Base-by-base conservation (phyloP, 2,329 filamentous ascomycete species). In the Hymenoscyphus albidus region DNA sequence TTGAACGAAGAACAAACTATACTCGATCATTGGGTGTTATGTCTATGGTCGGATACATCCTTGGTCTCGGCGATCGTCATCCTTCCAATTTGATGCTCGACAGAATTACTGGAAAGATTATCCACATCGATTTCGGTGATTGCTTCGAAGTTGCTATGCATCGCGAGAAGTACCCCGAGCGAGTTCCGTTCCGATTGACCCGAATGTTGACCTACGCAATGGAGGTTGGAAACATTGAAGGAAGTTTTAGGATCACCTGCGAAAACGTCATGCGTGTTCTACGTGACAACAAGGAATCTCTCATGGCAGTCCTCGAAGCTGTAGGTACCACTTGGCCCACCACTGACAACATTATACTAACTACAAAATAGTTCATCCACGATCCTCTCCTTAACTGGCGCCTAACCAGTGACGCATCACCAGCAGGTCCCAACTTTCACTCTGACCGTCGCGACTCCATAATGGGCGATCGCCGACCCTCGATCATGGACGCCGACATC, bases 1-100 rank as follows among this genome's bases (percentile, higher is more conserved):
- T 99, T 40, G 95, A 98, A 77, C 86, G 95, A 55, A 90, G 95
- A 62, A 99, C 96, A n/a, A 99, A 97, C 76, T 99, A 99, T 79
- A 99, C 95, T 18, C 90, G 95, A 64, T 98, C 94, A 1, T 83
- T 99, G 1, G 95, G 92, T 71, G 95, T 99, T 73, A 99, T 99
- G 95, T 97, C 93, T n/a, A 99, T 99, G 93, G 95, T 98, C n/a
- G 95, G 95, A 68, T 99, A 99, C 77, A 98, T 99, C 69, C 87
- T 99, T 27, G 96, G 95, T 66, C 83, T 99, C 14, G 95, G 95
- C 62, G 95, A 99, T 79, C 89, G 96, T 58, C 95, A 99, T 79
- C 96, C 96, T 44, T 97, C 93, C 66, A 99, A 99, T 77, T 80
- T 99, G 74, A 96, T 99, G 90, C 88, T 99, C 51, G 95, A 99